Evolutionary conservation across 1,284 basidiomycete genomes (phyloP).

Genomic region (Flammula alnicola): DNA sequence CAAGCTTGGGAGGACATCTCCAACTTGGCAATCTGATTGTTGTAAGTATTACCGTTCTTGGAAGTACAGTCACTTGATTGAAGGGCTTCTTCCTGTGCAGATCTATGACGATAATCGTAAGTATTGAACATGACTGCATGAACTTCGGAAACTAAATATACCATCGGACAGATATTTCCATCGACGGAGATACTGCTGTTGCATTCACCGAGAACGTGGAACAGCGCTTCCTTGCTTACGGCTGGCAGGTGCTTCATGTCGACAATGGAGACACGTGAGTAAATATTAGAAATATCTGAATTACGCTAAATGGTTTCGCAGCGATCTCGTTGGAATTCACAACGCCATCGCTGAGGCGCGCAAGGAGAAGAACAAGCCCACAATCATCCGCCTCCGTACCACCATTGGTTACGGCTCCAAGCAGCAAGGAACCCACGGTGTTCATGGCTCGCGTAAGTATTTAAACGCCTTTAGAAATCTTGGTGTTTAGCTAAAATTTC

Average conservation of each 20-base stretch:
- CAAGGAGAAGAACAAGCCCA: slow-evolving; percentile 81
- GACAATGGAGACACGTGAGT: slow-evolving; percentile 80
- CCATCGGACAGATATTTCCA: slow-evolving; percentile 79
- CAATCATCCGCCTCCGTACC: slow-evolving; percentile 85
- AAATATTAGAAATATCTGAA: background rate
- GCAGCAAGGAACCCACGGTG: slow-evolving; percentile 90
- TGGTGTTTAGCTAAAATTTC: slow-evolving; percentile 10
- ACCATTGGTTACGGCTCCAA: slow-evolving; percentile 95
- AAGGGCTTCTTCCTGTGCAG: slow-evolving; percentile 38
- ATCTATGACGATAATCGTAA: slow-evolving; percentile 91
- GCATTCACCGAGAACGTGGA: slow-evolving; percentile 96
- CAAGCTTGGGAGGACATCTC: slow-evolving; percentile 91
- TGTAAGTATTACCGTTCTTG: slow-evolving; percentile 46
- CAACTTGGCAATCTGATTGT: slow-evolving; percentile 93
- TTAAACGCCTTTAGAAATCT: background rate
- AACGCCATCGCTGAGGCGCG: slow-evolving; percentile 82
- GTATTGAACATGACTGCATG: slow-evolving; percentile 26
- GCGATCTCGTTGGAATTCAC: slow-evolving; percentile 81
- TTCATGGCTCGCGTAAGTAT: slow-evolving; percentile 85
- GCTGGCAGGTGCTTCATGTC: slow-evolving; percentile 92
- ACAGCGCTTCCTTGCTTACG: slow-evolving; percentile 88
- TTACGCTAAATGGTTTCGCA: slow-evolving; percentile 31
- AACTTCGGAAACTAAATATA: slow-evolving; percentile 6
- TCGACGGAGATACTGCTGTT: slow-evolving; percentile 90
- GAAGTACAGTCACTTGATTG: slow-evolving; percentile 9